Conservation (phyloP, 2,329 filamentous ascomycete species). For the Epichloe brachyelytri region DNA sequence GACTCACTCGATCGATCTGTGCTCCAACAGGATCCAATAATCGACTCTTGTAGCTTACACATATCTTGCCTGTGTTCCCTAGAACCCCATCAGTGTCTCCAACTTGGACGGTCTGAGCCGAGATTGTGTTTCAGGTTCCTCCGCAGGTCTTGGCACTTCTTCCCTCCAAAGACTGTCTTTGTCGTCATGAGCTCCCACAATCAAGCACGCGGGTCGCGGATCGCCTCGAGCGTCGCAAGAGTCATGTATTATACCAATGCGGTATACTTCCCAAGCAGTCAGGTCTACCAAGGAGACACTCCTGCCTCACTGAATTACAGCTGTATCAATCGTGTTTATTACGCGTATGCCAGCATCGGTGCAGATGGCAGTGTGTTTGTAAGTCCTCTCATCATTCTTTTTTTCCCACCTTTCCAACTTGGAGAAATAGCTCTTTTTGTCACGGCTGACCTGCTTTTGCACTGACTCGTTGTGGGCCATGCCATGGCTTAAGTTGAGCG, state of each 20-base stretch:
- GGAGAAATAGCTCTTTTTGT: too few species aligned
- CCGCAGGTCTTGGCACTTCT: not conserved
- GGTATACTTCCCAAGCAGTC: conserved; percentile 73
- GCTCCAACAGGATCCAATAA: not conserved
- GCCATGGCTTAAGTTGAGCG: conserved; percentile 46
- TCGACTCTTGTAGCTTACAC: conserved; percentile 1
- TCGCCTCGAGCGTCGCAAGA: conserved; percentile 28
- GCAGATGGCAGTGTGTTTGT: conserved; percentile 58
- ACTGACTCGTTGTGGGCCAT: conserved; percentile 8
- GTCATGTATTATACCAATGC: conserved; percentile 55
- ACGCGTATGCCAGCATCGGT: conserved; percentile 30
- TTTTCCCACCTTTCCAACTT: too few species aligned
- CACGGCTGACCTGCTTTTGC: too few species aligned
- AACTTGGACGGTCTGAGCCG: too few species aligned
- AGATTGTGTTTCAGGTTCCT: not conserved
- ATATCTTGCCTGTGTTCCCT: conserved; percentile 10
- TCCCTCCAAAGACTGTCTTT: not conserved
- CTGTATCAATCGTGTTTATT: conserved; percentile 43
- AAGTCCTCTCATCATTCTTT: conserved; percentile 20
- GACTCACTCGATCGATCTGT: not conserved
- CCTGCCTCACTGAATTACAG: conserved; percentile 62
- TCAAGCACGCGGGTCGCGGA: conserved; percentile 32
- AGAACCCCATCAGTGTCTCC: too few species aligned
- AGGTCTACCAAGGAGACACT: conserved; percentile 59
- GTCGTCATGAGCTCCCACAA: conserved; percentile 25